Conservation (phyloP, 805 yeast species). For the Wickerhamiella sorbophila region DNA sequence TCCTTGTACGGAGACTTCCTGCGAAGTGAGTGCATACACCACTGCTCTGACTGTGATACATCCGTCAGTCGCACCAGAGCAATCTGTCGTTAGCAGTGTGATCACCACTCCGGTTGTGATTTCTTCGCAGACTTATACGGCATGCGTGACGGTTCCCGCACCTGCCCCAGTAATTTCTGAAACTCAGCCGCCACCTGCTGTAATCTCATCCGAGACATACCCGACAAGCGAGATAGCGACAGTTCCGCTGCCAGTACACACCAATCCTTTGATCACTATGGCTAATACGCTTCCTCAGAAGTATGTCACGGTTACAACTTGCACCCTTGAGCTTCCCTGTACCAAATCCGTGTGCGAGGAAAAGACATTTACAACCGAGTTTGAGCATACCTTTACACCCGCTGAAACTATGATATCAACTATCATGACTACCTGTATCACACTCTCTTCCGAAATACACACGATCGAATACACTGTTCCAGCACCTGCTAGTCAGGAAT, state of each 20-base stretch:
- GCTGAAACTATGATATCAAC: too few species aligned
- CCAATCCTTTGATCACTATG: too few species aligned
- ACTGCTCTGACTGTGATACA: conserved; percentile 8
- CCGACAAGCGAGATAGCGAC: conserved; percentile 9
- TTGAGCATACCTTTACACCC: conserved; percentile 9
- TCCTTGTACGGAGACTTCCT: conserved; percentile 1
- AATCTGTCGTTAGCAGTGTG: not conserved
- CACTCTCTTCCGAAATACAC: too few species aligned
- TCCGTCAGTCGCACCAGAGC: not conserved
- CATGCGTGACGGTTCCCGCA: conserved; percentile 8
- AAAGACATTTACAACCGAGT: conserved; percentile 10
- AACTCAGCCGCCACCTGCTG: not conserved
- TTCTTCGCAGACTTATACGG: conserved; percentile 9
- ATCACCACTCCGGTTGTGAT: conserved; percentile 7
- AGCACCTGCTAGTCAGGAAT: too few species aligned
- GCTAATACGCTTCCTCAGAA: too few species aligned
- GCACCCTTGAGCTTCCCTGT: too few species aligned
- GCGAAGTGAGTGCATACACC: conserved; percentile 9
- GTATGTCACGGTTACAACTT: too few species aligned
- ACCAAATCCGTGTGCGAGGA: conserved; percentile 10
- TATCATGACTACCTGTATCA: too few species aligned
- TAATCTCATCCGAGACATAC: not conserved
- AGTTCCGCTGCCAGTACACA: too few species aligned
- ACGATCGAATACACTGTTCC: too few species aligned
- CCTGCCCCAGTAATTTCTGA: conserved; percentile 5